Percentiles rank a stretch among this genome's conserved stretches.
phyloP scores from a whole-genome alignment of 2,329 filamentous ascomycete genomes.

The Aaosphaeria arxii region DNA sequence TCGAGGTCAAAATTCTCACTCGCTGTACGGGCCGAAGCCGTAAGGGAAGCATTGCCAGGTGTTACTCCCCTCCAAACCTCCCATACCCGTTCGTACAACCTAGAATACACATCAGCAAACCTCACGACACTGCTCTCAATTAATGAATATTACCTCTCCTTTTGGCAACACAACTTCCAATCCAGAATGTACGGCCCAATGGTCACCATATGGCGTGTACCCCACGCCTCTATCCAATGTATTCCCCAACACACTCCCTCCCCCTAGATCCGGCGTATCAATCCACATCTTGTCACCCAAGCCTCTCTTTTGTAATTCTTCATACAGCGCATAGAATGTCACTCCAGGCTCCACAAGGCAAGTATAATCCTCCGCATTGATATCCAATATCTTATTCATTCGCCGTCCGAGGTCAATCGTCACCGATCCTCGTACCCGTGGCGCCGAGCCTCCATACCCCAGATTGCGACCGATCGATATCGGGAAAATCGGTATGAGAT shows the following conservation, averaged over 20 bases:
- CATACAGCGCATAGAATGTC: conserved; percentile 50
- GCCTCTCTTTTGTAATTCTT: conserved; percentile 44
- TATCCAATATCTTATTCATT: conserved; percentile 42
- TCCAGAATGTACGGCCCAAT: conserved; percentile 45
- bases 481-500: conserved; percentile 32
- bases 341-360: conserved; percentile 49
- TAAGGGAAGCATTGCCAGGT: conserved; percentile 34
- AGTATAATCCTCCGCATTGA: conserved; percentile 39
- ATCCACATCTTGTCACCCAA: conserved; percentile 43
- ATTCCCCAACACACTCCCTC: conserved; percentile 35
- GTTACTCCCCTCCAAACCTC: conserved; percentile 15
- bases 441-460: conserved; percentile 51
- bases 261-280: conserved; percentile 36
- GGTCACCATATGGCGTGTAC: conserved; percentile 38
- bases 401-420: conserved; percentile 45
- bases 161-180: conserved; percentile 44
- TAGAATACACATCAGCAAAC: too few species aligned
- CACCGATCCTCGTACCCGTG: conserved; percentile 44
- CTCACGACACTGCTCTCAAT: too few species aligned
- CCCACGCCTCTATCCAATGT: conserved; percentile 33
- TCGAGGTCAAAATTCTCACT: conserved; percentile 5
- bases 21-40: conserved; percentile 35
- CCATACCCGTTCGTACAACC: conserved; percentile 34
- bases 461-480: conserved; percentile 44
- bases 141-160: conserved; percentile 13